These are phyloP conservation scores for Globisporangium okanoganense DNA, from an alignment of 352 stramenopile genomes.

Conservation along the genomic window DNA sequence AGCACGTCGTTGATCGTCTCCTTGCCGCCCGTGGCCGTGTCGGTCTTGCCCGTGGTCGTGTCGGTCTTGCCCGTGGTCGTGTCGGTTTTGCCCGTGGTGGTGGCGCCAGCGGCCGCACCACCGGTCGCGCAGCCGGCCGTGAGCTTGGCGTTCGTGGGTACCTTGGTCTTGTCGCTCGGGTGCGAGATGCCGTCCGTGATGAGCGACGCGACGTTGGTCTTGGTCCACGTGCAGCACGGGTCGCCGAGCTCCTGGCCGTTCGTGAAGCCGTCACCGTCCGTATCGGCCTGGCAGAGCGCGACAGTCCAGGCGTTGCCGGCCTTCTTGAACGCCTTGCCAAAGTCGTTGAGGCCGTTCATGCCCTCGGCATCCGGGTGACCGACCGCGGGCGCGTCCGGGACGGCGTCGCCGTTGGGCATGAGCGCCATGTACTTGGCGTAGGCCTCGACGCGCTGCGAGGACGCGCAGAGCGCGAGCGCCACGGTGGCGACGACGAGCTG, in stretches of 20 bases:
- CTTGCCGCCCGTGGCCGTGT: conserved; percentile 16
- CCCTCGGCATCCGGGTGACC: conserved; percentile 51
- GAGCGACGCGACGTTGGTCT: conserved; percentile 33
- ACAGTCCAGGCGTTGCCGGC: conserved; percentile 43
- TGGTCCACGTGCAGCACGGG: conserved; percentile 75
- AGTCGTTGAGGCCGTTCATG: conserved; percentile 46
- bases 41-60: conserved; percentile 11
- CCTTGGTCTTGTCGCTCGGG: conserved; percentile 52
- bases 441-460: conserved; percentile 13
- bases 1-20: conserved; percentile 26
- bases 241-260: conserved; percentile 86
- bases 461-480: conserved; percentile 1
- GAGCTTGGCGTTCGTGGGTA: conserved; percentile 49
- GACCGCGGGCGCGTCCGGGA: conserved; percentile 37
- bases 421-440: conserved; percentile 45
- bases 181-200: conserved; percentile 59
- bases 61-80: conserved; percentile 25
- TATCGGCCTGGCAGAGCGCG: conserved; percentile 58
- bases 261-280: conserved; percentile 80
- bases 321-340: conserved; percentile 58
- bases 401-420: conserved; percentile 52
- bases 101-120: conserved; percentile 13
- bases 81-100: conserved; percentile 11
- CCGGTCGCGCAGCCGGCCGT: conserved; percentile 30
- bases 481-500: conserved; percentile 4